These are phyloP conservation scores for Trypanosoma lewisi DNA, from an alignment of 208 protist genomes.

Conservation along the genomic window DNA sequence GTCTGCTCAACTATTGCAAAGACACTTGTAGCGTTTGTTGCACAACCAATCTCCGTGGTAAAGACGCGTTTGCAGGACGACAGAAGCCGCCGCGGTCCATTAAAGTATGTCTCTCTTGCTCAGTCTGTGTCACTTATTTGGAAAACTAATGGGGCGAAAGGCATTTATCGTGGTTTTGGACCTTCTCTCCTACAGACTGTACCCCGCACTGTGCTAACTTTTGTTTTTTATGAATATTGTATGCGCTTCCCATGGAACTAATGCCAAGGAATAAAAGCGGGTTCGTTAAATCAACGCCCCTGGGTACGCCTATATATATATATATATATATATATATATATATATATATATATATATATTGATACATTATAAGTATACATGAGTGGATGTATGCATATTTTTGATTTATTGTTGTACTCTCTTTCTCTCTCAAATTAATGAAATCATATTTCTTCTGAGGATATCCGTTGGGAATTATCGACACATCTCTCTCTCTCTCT, in stretches of 20 bases:
- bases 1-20: conserved; percentile 69
- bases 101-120: conserved; percentile 66
- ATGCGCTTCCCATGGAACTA: conserved; percentile 20
- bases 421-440: not conserved
- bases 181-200: conserved; percentile 66
- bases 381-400: not conserved
- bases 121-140: conserved; percentile 53
- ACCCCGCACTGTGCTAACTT: conserved; percentile 67
- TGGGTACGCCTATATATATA: not conserved
- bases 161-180: conserved; percentile 72
- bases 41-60: conserved; percentile 69
- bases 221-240: conserved; percentile 84
- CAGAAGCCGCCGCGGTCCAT: conserved; percentile 48
- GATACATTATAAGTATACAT: too few species aligned
- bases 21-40: conserved; percentile 40
- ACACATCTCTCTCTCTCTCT: not conserved
- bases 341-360: conserved; percentile 16
- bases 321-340: conserved; percentile 11
- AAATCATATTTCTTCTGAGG: not conserved
- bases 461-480: too few species aligned
- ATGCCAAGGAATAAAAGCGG: too few species aligned
- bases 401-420: not conserved
- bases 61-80: conserved; percentile 89
- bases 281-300: too few species aligned
- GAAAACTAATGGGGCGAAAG: conserved; percentile 35